phyloP scores from a whole-genome alignment of 495 filamentous ascomycete species.

The Darksidea phi region DNA sequence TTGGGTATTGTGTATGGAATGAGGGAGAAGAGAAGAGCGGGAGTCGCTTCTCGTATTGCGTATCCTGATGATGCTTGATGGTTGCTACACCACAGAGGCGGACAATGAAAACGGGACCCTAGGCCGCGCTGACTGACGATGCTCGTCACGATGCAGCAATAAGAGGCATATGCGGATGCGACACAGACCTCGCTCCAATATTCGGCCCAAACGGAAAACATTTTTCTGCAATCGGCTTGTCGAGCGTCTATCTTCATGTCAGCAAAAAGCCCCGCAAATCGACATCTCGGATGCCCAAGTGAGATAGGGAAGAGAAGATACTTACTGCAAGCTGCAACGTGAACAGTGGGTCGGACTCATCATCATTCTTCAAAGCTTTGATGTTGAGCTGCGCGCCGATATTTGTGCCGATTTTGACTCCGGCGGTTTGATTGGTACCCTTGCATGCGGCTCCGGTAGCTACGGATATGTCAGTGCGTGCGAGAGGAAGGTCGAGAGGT shows the following conservation, averaged over 20 bases:
- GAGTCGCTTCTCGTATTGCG: no score
- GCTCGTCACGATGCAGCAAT: no score
- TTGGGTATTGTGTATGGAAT: no score
- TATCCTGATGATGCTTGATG: no score
- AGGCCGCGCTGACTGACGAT: no score
- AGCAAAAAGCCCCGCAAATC: background rate
- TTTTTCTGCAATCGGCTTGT: slow-evolving; percentile 8
- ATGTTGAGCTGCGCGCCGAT: slow-evolving; percentile 26
- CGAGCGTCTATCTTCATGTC: background rate
- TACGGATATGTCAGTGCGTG: slow-evolving; percentile 4
- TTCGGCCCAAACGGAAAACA: slow-evolving; percentile 3
- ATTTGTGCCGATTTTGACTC: slow-evolving; percentile 13
- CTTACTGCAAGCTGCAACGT: slow-evolving; percentile 30
- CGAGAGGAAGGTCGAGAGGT: background rate
- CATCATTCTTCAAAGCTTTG: slow-evolving; percentile 6
- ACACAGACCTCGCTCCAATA: no score
- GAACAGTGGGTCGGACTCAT: slow-evolving; percentile 20
- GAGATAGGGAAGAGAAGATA: no score
- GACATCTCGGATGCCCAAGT: background rate
- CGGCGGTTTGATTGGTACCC: slow-evolving; percentile 1
- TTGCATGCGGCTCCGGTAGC: slow-evolving; percentile 20
- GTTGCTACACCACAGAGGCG: no score
- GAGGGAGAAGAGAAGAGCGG: no score
- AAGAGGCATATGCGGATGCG: no score
- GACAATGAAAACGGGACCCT: no score